Evolutionary conservation across 805 yeast species (phyloP), one percentile per base, ranked within the genome.

Genomic region (Kodamaea leandrae): DNA sequence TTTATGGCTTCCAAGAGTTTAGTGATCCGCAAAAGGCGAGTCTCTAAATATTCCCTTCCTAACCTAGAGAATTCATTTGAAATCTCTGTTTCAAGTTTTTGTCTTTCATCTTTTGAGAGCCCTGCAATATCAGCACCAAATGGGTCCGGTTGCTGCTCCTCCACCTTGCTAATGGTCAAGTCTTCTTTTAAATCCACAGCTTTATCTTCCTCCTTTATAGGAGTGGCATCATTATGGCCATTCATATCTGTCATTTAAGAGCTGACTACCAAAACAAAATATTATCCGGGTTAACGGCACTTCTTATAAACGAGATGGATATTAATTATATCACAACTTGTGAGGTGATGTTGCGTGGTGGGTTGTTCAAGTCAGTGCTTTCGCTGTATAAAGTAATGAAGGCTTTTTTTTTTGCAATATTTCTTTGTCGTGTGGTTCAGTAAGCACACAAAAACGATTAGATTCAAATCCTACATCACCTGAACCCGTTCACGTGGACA

Each of bases 21-120:
- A 28, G 60, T 52, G 18, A 64, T 51, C 32, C 72, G 48, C 4
- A 58, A 38, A n/a, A 55, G 47, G 25, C 71, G 50, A 2, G 67
- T 53, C 14, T 49, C 38, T 9, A 64, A 37, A 42, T 63, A 66
- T 18, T 50, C 49, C 18, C 47, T 53, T 15, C 62, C 48, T 13
- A 62, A 39, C 2, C 40, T 18, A 12, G 50, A 44, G 37, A 63
- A 66, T 36, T 66, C 69, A 19, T 25, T 21, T 1, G 43, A 40
- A n/a, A 57, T 24, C 4, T 46, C 40, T 8, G 30, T 21, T 44
- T 57, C 67, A 12, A 60, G 36, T 28, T 42, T 35, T n/a, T 43
- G 43, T 16, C 61, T 51, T 34, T 62, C 62, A 25, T 58, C 62
- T 24, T 48, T 35, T 8, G 61, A 38, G 45, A 57, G 41, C 6